Base-by-base conservation (phyloP, 208 protist genomes). In the Phytomonas sp. region DNA sequence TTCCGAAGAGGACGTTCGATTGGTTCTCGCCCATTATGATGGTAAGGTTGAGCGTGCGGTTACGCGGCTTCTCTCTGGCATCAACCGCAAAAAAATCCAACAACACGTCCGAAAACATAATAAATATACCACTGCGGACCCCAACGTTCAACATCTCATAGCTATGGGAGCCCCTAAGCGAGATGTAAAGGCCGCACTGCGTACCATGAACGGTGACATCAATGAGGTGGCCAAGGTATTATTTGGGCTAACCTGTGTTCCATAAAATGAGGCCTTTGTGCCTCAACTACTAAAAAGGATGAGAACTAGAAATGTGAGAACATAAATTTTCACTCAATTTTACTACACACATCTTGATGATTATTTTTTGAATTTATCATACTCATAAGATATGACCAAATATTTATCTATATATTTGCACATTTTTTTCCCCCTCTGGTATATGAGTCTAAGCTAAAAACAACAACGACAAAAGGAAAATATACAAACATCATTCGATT, bases 1-100 rank as follows among this genome's bases (percentile, higher is more conserved):
- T 62, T 73, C 75, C 8, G 80, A 71, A 68, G 60, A 62, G 5
- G 73, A 83, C 60, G 72, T 73, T 31, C 80, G 81, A 31, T 70
- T 88, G 0, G 75, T 83, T 4, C 74, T 93, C 29, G 88, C 87
- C 14, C 89, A 92, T 72, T 93, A 92, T 77, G 89, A 91, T 78
- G 86, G 84, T 63, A 81, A 92, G 45, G 81, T 92, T 61, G 70
- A 94, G 69, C 86, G 83, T 73, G 76, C 84, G 0, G 82, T 81
- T 5, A 80, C 78, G 0, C 84, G 84, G 16, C 79, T 93, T 8
- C 67, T 95, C 52, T 81, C 79, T 63, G 84, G 82, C 52, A 70
- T 87, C 31, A 72, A 86, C 70, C 56, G 59, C 42, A 69, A 61
- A 4, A 71, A 73, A 45, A 86, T 92, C 29, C 67, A 64, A 40